phyloP scores from a whole-genome alignment of 106 monocot species.

The Apostasia ramifera region DNA sequence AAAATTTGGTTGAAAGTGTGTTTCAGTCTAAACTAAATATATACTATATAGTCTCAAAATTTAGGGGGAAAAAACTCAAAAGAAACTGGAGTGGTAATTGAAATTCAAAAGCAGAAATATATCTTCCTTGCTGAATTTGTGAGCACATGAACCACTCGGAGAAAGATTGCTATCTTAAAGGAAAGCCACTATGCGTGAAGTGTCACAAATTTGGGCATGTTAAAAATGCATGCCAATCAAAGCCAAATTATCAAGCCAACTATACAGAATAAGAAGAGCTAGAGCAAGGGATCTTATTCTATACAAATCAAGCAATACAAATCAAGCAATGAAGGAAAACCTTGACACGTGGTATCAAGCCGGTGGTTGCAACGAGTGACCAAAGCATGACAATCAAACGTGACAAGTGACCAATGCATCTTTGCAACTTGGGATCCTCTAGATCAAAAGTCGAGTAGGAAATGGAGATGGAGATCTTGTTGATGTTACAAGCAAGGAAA shows the following conservation, averaged over 20 bases:
- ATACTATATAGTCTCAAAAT: neutral
- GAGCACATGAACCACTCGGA: neutral
- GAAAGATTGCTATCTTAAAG: neutral
- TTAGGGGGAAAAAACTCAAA: neutral
- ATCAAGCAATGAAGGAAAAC: neutral
- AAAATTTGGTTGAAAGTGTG: neutral
- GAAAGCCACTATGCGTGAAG: neutral
- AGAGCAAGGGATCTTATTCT: neutral
- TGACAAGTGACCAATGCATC: neutral
- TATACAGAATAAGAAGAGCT: neutral
- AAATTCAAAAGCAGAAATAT: neutral
- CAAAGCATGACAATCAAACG: too few relatives aligned
- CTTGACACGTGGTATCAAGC: neutral
- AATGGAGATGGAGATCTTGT: neutral
- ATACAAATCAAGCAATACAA: neutral
- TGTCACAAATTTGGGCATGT: neutral
- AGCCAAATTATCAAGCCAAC: conserved; percentile 1
- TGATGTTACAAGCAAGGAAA: neutral
- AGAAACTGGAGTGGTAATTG: neutral
- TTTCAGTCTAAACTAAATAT: neutral
- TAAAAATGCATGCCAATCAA: neutral
- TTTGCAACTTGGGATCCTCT: neutral
- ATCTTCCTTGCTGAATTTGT: neutral
- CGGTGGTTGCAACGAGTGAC: too few relatives aligned
- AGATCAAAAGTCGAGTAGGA: neutral